Percentiles rank a stretch among this genome's conserved stretches.
These are phyloP conservation scores for Chalciporus pseudorubinellus DNA, from an alignment of 768 basidiomycete genomes.

Conservation along the genomic window DNA sequence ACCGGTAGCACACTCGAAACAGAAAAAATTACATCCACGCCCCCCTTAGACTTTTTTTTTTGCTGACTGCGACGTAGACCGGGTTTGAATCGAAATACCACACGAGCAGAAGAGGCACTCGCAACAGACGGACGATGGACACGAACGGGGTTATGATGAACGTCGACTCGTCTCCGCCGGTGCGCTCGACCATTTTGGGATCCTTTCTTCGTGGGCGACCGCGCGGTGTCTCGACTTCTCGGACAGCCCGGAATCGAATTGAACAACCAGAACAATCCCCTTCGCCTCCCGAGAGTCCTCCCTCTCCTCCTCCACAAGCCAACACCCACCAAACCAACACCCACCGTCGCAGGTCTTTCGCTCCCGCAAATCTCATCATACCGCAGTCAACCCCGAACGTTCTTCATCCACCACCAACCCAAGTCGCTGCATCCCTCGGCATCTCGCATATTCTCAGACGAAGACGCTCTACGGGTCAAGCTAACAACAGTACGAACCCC, in stretches of 20 bases:
- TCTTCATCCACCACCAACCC: conserved; percentile 22
- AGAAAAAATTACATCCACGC: neutral
- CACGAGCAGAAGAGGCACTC: neutral
- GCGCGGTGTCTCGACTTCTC: conserved; percentile 64
- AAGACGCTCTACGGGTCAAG: conserved; percentile 61
- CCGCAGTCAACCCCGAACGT: conserved; percentile 33
- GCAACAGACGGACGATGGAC: conserved; percentile 8
- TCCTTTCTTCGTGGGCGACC: conserved; percentile 70
- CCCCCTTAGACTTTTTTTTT: neutral
- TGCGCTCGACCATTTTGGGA: conserved; percentile 63
- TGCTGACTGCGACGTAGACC: neutral
- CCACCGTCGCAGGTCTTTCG: conserved; percentile 41
- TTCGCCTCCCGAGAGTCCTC: conserved; percentile 44
- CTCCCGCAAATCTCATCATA: conserved; percentile 34
- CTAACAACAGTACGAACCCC: conserved; percentile 30
- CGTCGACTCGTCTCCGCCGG: conserved; percentile 32
- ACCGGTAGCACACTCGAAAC: neutral
- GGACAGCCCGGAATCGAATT: conserved; percentile 22
- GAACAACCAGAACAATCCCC: conserved; percentile 36
- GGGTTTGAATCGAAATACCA: neutral
- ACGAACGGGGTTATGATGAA: conserved; percentile 9
- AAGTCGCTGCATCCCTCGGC: conserved; percentile 35
- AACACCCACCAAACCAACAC: conserved; percentile 28
- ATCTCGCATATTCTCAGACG: conserved; percentile 65
- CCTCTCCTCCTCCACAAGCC: conserved; percentile 26